These are phyloP conservation scores for Cydonia oblonga DNA, from an alignment of 331 rosid species.

Conservation along the genomic window DNA sequence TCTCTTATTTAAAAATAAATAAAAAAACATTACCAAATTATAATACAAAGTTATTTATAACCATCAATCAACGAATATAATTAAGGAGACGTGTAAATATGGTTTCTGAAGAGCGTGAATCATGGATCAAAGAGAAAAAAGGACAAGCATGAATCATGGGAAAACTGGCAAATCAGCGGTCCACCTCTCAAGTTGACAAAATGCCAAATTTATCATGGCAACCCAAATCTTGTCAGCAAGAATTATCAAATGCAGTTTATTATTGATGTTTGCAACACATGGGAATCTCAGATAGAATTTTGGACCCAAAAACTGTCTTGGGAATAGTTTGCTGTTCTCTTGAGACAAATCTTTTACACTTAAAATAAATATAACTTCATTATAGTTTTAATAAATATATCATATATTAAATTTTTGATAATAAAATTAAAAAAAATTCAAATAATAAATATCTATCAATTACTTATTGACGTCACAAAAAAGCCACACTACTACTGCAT, in stretches of 20 bases:
- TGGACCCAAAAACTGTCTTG: background rate
- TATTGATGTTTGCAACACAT: slow-evolving; percentile 4
- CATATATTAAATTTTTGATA: too few relatives aligned
- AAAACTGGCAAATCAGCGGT: background rate
- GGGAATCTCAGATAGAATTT: slow-evolving; percentile 2
- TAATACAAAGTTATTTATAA: too few relatives aligned
- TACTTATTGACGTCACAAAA: too few relatives aligned
- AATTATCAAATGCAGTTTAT: background rate
- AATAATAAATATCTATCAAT: too few relatives aligned
- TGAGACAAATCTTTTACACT: too few relatives aligned
- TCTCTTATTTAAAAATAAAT: too few relatives aligned
- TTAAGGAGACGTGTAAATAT: too few relatives aligned
- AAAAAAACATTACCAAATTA: accelerated
- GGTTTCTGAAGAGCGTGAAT: background rate
- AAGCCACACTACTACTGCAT: too few relatives aligned
- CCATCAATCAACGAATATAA: too few relatives aligned
- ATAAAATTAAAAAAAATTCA: too few relatives aligned
- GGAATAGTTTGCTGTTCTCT: background rate
- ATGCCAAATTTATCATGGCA: background rate
- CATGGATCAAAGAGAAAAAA: background rate
- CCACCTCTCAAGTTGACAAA: background rate
- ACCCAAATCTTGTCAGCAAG: background rate
- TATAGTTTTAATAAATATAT: too few relatives aligned
- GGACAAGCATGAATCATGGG: background rate
- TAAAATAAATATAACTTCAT: too few relatives aligned